Percentiles rank a stretch among this genome's conserved stretches.
phyloP scores from a whole-genome alignment of 2,329 filamentous ascomycete genomes.

The Alternaria triticina region DNA sequence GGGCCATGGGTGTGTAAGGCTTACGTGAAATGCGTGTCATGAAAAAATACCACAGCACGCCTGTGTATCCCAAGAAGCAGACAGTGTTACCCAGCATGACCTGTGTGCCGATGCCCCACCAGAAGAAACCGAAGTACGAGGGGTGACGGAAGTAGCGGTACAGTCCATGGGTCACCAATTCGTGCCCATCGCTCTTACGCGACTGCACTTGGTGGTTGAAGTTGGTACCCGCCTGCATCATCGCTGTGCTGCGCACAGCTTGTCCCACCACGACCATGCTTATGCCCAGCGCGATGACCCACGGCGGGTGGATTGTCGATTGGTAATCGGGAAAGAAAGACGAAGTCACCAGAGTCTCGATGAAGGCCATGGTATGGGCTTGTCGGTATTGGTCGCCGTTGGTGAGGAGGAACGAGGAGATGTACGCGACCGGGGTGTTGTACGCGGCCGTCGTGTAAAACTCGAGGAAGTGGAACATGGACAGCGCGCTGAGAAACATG shows the following conservation, averaged over 20 bases:
- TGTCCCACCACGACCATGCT: conserved; percentile 73
- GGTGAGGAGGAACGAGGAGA: conserved; percentile 80
- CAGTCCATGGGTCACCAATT: conserved; percentile 81
- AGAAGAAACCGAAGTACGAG: conserved; percentile 97
- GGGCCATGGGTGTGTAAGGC: conserved; percentile 34
- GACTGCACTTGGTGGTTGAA: conserved; percentile 88
- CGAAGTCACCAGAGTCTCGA: conserved; percentile 72
- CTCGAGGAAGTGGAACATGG: conserved; percentile 93
- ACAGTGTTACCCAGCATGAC: conserved; percentile 83
- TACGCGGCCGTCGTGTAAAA: conserved; percentile 87
- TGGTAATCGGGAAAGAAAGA: conserved; percentile 61
- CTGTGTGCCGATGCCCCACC: conserved; percentile 97
- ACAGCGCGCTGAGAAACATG: conserved; percentile 71
- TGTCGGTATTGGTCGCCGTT: conserved; percentile 87
- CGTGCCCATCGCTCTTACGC: conserved; percentile 71
- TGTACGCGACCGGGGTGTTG: conserved; percentile 75
- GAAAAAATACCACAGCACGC: conserved; percentile 88
- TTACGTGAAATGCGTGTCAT: conserved; percentile 69
- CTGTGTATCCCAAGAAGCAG: conserved; percentile 75
- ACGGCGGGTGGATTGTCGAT: conserved; percentile 50
- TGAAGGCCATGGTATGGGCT: conserved; percentile 76
- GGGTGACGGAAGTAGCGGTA: conserved; percentile 83
- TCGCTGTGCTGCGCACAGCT: conserved; percentile 76
- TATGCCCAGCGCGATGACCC: conserved; percentile 62
- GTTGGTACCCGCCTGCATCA: conserved; percentile 85